A percentile compares a stretch with the other conserved stretches of the same genome.
Conservation (phyloP, 2,329 filamentous ascomycete genomes). For the Fusarium dimerum region DNA sequence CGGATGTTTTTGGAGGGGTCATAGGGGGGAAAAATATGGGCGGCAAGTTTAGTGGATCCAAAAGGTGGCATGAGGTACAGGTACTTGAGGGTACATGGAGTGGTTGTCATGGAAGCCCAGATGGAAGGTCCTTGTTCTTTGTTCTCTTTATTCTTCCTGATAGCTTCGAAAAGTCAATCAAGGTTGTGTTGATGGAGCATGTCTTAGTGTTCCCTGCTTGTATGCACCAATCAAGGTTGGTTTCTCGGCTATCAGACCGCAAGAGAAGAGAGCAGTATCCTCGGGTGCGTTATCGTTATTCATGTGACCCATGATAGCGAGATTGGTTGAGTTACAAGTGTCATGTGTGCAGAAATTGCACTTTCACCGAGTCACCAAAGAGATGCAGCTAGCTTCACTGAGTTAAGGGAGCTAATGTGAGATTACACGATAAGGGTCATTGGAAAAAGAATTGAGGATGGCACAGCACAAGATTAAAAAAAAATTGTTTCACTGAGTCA, state of each 20-base stretch:
- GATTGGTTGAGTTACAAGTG: background rate
- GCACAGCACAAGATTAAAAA: background rate
- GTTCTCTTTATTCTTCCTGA: background rate
- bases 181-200: background rate
- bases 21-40: background rate
- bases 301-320: background rate
- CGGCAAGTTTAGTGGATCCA: background rate
- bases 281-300: background rate
- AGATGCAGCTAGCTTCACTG: background rate
- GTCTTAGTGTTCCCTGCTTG: background rate
- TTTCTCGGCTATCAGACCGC: no score
- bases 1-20: background rate
- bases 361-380: background rate
- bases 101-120: background rate
- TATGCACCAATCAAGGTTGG: no score
- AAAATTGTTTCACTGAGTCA: background rate
- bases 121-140: background rate
- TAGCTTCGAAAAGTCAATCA: background rate
- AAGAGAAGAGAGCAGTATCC: no score
- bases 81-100: background rate
- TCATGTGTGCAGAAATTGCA: background rate
- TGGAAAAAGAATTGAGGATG: no score
- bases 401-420: background rate
- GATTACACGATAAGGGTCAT: no score
- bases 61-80: background rate